Base-by-base conservation (phyloP, 257 asterid species). In the Buddleja alternifolia region DNA sequence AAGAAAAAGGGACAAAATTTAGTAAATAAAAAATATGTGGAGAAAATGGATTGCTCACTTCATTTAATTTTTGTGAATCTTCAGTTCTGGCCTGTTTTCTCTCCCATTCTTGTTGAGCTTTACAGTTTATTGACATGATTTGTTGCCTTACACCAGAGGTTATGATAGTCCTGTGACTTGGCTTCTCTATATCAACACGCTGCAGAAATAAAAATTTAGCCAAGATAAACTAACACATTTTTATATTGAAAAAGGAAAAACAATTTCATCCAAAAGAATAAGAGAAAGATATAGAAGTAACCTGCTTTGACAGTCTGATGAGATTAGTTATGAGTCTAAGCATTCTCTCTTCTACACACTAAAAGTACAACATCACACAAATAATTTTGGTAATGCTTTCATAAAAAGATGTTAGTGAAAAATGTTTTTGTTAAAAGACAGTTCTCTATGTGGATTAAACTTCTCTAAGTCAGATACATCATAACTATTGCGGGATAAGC, bases 271-370 rank as follows among this genome's bases (percentile, higher is more conserved):
- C 47, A 9, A 8, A 63, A 73, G 46, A 24, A 71, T 32, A 11
- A 51, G n/a, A 52, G 29, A 39, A 54, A 42, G 37, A 19, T 14
- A 16, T 53, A n/a, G n/a, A 55, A 54, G 66, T 62, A 54, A 90
- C 97, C 96, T 88, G 96, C 67, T 88, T 93, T 15, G 96, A 87
- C 71, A 87, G 72, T 82, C 96, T 85, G 82, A 90, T 81, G 55
- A 84, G 80, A 73, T 80, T 85, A 63, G 87, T 66, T 76, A 93
- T 77, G 70, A 93, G 78, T 37, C 94, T 91, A 16, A 95, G 96
- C 88, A 93, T 65, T 77, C 97, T 88, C 83, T 90, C 99, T 76
- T 93, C 99, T 73, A 90, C 91, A 19, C 90, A 85, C 99, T 93
- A 73, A n/a, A n/a, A n/a, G n/a, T 50, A 46, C 60, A 60, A 67